Conservation (phyloP, 805 yeast species). For the Kodamaea hsintzibuensis region DNA sequence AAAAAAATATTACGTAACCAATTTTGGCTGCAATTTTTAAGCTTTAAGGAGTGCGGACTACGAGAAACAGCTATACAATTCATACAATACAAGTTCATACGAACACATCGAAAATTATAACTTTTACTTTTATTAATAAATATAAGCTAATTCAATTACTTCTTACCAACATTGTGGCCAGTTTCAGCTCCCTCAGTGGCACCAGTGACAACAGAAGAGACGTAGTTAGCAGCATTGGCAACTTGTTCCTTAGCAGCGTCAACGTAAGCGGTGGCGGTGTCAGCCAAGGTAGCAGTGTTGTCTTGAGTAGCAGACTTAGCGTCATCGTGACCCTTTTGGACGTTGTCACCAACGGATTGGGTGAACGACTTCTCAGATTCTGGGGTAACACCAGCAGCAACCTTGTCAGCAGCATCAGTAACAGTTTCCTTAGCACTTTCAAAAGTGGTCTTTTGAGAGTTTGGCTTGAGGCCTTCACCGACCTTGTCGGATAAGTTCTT, state of each 20-base stretch:
- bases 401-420: conserved; percentile 35
- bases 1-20: background rate
- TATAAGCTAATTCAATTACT: conserved; percentile 11
- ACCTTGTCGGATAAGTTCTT: conserved; percentile 42
- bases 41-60: no score
- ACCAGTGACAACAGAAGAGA: conserved; percentile 54
- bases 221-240: conserved; percentile 57
- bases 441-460: conserved; percentile 37
- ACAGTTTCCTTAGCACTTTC: conserved; percentile 41
- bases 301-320: conserved; percentile 36
- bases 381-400: conserved; percentile 54
- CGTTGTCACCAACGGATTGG: conserved; percentile 68
- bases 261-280: conserved; percentile 47
- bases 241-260: conserved; percentile 58
- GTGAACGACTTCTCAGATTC: conserved; percentile 65
- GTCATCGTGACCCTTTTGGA: conserved; percentile 55
- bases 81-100: background rate
- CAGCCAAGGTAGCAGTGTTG: conserved; percentile 32
- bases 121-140: background rate
- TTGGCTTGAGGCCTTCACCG: conserved; percentile 40
- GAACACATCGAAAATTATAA: background rate
- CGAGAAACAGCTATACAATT: background rate
- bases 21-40: background rate
- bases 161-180: conserved; percentile 29
- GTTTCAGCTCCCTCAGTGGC: conserved; percentile 54